Evolutionary conservation across 371 early-diverging fungal genomes (phyloP).

Genomic region (Mucor piriformis): DNA sequence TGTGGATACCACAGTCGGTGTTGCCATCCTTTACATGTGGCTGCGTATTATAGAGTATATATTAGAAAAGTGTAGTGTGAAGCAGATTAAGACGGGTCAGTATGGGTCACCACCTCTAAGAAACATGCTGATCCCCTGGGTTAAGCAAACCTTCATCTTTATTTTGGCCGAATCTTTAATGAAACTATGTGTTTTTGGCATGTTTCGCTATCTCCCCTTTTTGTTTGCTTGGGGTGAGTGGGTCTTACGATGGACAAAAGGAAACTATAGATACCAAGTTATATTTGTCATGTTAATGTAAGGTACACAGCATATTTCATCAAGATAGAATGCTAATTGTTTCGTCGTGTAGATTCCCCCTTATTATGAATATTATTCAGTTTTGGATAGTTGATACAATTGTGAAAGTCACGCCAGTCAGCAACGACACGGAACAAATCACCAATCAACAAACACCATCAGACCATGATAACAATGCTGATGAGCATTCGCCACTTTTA

Average conservation of each 20-base stretch:
- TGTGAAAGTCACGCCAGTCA: conserved; percentile 47
- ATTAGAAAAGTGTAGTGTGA: conserved; percentile 28
- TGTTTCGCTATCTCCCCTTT: conserved; percentile 36
- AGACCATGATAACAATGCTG: conserved; percentile 1
- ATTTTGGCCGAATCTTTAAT: conserved; percentile 37
- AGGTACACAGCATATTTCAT: too few relatives aligned
- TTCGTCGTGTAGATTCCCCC: conserved; percentile 43
- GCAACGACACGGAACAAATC: not conserved
- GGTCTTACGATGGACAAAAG: conserved; percentile 44
- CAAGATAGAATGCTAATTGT: too few relatives aligned
- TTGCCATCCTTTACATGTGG: conserved; percentile 58
- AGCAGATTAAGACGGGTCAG: conserved; percentile 42
- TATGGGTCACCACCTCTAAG: conserved; percentile 43
- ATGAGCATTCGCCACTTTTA: conserved; percentile 25
- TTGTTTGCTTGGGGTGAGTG: conserved; percentile 45
- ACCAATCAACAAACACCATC: not conserved
- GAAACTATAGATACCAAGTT: conserved; percentile 47
- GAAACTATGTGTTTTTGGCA: conserved; percentile 44
- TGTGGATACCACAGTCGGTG: conserved; percentile 67
- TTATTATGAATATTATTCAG: conserved; percentile 68
- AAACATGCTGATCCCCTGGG: conserved; percentile 42
- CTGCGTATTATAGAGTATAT: conserved; percentile 39
- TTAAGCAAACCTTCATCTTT: conserved; percentile 41
- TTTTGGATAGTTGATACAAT: conserved; percentile 72
- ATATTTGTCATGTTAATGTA: conserved; percentile 56